Percentiles rank a stretch among this genome's conserved stretches.
Conservation (phyloP, 345 rosid genomes). For the Eucalyptus lansdowneana region DNA sequence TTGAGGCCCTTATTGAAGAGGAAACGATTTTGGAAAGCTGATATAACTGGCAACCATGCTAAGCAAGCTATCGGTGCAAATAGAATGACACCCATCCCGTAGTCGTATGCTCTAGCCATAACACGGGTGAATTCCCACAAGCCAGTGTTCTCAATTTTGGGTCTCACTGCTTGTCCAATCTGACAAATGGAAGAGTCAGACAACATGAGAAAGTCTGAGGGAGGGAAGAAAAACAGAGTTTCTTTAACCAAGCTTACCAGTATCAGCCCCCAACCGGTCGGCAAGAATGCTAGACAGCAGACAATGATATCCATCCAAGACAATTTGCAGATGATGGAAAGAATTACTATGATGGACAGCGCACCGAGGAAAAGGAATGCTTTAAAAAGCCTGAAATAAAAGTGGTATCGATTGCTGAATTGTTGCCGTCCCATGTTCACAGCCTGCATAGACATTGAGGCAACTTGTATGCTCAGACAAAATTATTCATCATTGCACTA, state of each 20-base stretch:
- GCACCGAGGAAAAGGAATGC: conserved; percentile 75
- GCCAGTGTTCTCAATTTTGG: conserved; percentile 52
- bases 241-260: conserved; percentile 35
- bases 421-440: conserved; percentile 78
- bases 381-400: conserved; percentile 67
- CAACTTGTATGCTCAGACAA: not conserved
- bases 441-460: conserved; percentile 33
- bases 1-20: conserved; percentile 88
- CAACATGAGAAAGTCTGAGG: not conserved
- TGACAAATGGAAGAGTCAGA: conserved; percentile 7
- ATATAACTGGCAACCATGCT: conserved; percentile 88
- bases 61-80: conserved; percentile 76
- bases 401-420: conserved; percentile 65
- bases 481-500: not conserved
- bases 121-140: conserved; percentile 72
- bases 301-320: conserved; percentile 64
- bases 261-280: conserved; percentile 95
- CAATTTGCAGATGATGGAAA: conserved; percentile 57
- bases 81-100: conserved; percentile 83
- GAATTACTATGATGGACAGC: conserved; percentile 44
- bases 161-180: conserved; percentile 91
- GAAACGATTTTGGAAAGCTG: conserved; percentile 81
- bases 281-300: conserved; percentile 83
- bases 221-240: not conserved
- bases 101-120: conserved; percentile 78